Evolutionary conservation across 371 early-diverging fungal species (phyloP).

Genomic region (Circinella minor): DNA sequence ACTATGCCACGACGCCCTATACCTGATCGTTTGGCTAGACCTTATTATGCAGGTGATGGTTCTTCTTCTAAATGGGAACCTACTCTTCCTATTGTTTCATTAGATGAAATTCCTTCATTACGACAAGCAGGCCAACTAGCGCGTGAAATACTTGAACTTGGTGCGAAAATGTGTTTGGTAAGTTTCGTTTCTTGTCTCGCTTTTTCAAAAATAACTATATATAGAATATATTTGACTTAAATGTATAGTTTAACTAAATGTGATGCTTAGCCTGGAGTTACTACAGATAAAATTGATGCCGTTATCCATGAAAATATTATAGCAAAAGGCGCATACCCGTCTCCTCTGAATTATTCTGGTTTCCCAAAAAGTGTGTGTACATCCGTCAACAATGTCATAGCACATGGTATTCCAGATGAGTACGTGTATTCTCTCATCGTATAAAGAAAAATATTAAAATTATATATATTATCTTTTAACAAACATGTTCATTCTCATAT

Average conservation of each 20-base stretch:
- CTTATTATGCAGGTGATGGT: conserved; percentile 78
- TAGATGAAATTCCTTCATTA: conserved; percentile 65
- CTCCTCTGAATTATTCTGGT: conserved; percentile 83
- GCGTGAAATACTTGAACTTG: conserved; percentile 61
- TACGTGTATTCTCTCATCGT: conserved; percentile 21
- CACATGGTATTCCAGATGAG: conserved; percentile 92
- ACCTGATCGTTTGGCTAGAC: conserved; percentile 67
- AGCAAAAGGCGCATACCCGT: conserved; percentile 79
- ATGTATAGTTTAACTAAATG: neutral
- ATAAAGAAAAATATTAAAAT: too few species aligned
- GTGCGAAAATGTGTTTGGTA: conserved; percentile 49
- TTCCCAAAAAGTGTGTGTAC: conserved; percentile 88
- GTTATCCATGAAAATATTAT: conserved; percentile 75
- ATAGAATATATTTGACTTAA: neutral
- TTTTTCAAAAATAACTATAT: neutral
- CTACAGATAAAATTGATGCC: conserved; percentile 78
- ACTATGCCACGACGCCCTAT: conserved; percentile 61
- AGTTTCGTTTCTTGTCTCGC: neutral
- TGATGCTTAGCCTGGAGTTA: conserved; percentile 60
- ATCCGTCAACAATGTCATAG: conserved; percentile 87
- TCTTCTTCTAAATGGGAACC: conserved; percentile 63
- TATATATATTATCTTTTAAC: neutral
- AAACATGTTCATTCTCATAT: neutral
- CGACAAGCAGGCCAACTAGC: conserved; percentile 73
- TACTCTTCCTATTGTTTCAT: conserved; percentile 43